Evolutionary conservation across 345 rosid species (phyloP), one percentile per base, ranked within the genome.

Genomic region (Excoecaria agallocha): DNA sequence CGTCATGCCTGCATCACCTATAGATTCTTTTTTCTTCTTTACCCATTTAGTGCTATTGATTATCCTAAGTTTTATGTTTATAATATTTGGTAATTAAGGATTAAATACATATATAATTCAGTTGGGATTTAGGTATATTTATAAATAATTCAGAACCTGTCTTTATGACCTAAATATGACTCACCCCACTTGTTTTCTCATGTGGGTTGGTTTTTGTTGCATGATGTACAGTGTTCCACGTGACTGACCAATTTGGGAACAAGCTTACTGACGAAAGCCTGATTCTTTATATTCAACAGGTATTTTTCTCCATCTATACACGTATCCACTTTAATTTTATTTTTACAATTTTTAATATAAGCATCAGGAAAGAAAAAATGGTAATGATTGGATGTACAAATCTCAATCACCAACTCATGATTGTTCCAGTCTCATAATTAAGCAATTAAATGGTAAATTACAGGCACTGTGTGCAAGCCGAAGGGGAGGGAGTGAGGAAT

Each of bases 181-280:
- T 59, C 73, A 57, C 10, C 51, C 48, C 72, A 69, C 72, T 51
- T n/a, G 73, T 20, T 69, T 49, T 1, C 25, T 69, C 57, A 70
- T 69, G 35, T 17, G 73, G 78, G 17, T 71, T 75, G 66, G 37
- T 35, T 38, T 43, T 35, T 4, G 24, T 69, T 76, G 39, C 52
- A 50, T 77, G 77, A 66, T 16, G 3, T 63, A 43, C 83, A 91
- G 94, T 91, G 76, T 91, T 89, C 86, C 92, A 89, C 85, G 94
- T 91, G 83, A 91, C 90, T 24, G 92, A 91, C 75, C 90, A 89
- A 75, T 86, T 86, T 15, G 91, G 92, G 61, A 88, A 84, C 79
- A 91, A 91, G 83, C 75, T 91, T 60, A 84, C 87, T 48, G 94
- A 91, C 71, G 84, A 86, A 66, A 83, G 79, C 76, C 90, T 89